Conservation (phyloP, 768 basidiomycete genomes). For the Mycena rosella region DNA sequence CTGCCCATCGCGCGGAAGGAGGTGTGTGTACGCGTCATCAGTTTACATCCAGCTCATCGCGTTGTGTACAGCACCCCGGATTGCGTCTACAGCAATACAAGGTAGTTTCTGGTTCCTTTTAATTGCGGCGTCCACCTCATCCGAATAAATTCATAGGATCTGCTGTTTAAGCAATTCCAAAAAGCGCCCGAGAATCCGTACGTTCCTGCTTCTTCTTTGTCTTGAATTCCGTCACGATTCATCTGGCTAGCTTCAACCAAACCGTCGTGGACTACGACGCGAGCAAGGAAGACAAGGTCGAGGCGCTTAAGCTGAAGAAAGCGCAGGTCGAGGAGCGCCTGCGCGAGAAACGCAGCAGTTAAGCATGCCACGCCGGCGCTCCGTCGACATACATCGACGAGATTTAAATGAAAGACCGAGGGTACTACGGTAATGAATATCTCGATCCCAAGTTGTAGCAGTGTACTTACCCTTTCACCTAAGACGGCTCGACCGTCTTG, state of each 20-base stretch:
- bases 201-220: constrained; percentile 42
- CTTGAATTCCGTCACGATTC: neutral
- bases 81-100: constrained; percentile 92
- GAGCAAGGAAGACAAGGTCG: constrained; percentile 86
- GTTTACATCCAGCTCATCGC: constrained; percentile 30
- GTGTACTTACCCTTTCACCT: neutral
- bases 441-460: neutral
- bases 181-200: constrained; percentile 97
- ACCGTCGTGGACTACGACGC: constrained; percentile 84
- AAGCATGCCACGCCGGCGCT: constrained; percentile 16
- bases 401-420: constrained; percentile 11
- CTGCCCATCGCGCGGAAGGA: constrained; percentile 83
- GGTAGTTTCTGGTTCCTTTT: constrained; percentile 51
- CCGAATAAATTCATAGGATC: constrained; percentile 63
- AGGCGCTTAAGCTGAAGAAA: constrained; percentile 77
- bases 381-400: neutral
- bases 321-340: constrained; percentile 76
- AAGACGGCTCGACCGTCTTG: constrained; percentile 2
- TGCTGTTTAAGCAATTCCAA: constrained; percentile 95
- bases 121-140: neutral
- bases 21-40: constrained; percentile 53
- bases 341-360: constrained; percentile 54
- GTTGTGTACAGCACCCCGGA: constrained; percentile 78
- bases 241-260: constrained; percentile 82
- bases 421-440: constrained; percentile 17